Percentiles rank a stretch among this genome's conserved stretches.
Conservation (phyloP, 106 monocot genomes). For the Hemerocallis citrina region DNA sequence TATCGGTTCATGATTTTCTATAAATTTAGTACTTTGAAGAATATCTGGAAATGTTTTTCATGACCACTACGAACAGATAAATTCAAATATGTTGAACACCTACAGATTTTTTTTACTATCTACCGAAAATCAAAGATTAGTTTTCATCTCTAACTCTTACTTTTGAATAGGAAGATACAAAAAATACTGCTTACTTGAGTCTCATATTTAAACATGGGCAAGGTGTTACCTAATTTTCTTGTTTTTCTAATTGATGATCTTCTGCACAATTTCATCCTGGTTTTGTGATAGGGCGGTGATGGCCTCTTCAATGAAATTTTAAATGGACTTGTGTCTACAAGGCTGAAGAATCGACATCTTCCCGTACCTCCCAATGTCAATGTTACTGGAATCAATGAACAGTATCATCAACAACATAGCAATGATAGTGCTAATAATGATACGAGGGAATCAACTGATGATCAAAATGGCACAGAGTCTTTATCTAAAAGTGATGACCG, state of each 20-base stretch:
- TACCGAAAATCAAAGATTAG: no score
- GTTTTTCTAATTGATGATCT: constrained; percentile 6
- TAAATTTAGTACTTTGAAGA: no score
- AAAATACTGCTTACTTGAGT: neutral
- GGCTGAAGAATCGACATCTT: constrained; percentile 54
- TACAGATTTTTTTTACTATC: no score
- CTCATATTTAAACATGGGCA: neutral
- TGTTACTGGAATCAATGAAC: constrained; percentile 5
- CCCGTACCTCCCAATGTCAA: constrained; percentile 31
- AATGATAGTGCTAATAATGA: constrained; percentile 4
- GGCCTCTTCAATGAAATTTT: constrained; percentile 94
- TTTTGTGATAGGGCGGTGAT: constrained; percentile 67
- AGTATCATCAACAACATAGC: constrained; percentile 1
- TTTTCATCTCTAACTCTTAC: no score
- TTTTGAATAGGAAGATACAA: neutral
- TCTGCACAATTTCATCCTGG: neutral
- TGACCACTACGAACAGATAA: no score
- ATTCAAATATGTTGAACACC: no score
- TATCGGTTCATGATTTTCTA: no score
- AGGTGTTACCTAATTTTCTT: neutral
- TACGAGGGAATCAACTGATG: constrained; percentile 11
- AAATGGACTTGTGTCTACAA: constrained; percentile 74
- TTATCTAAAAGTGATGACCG: constrained; percentile 36
- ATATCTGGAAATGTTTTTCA: no score
- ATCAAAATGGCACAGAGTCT: constrained; percentile 20